Base-by-base conservation (phyloP, 2,329 filamentous ascomycete genomes). In the Seiridium unicorne region DNA sequence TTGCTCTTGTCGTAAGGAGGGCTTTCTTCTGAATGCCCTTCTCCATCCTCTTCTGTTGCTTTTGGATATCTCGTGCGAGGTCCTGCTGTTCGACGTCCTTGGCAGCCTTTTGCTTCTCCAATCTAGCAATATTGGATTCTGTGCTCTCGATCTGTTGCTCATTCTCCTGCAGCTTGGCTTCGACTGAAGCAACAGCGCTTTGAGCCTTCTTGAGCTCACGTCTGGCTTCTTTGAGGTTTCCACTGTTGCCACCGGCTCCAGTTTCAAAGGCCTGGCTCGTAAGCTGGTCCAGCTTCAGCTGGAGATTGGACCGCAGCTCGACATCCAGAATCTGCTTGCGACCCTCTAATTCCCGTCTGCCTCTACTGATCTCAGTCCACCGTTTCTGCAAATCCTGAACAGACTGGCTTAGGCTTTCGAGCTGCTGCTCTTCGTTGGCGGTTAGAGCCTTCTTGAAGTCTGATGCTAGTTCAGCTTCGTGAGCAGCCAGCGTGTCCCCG, bases 391-490 rank as follows among this genome's bases (percentile, higher is more conserved):
- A 77, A 47, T 89, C 86, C 68, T 93, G 90, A 5, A 92, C 87
- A 10, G 83, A 83, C 4, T 79, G 78, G 60, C 86, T 89, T 8
- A 96, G 83, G 40, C 81, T 81, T 62, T 95, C 89, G 3, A 99
- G 81, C 69, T 91, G 88, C 46, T 82, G 80, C 74, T 98, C 94
- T 74, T 99, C 96, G n/a, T 88, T 85, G 6, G 84, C 78, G 8
- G 89, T 90, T 54, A 99, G 81, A 10, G 90, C 90, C 76, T 97
- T 97, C 78, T 96, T 96, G 79, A 98, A 99, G 32, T 96, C 90
- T 1, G 92, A 91, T 13, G 83, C 82, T 59, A 97, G 76, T 73
- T 99, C 96, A 2, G 88, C 82, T 73, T 97, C 88, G 71, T 93
- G 90, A 5, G 90, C 88, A 53, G 81, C 84, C 60, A 96, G 82